Base-by-base conservation (phyloP, 495 filamentous ascomycete species). In the Lichina pygmaea region DNA sequence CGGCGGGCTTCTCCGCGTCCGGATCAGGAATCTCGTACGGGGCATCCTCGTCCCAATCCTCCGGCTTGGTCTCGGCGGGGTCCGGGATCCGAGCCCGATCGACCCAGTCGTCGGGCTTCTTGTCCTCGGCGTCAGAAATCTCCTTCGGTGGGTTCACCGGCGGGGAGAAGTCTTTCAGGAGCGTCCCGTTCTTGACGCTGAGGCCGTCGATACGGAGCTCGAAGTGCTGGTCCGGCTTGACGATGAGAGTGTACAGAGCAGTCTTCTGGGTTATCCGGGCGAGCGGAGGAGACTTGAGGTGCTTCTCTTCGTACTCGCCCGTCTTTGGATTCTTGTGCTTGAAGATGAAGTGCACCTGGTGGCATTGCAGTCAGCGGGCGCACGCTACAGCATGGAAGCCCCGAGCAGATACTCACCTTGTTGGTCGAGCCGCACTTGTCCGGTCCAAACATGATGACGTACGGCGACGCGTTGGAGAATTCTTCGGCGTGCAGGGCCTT, bases 291-390 rank as follows among this genome's bases (percentile, higher is more conserved):
- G 71, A 69, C 60, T 72, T 79, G 45, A 95, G 71, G 66, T 99
- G 91, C 75, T 99, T 99, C 79, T 99, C 91, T 72, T 95, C 89
- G 55, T 99, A 99, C 63, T 94, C 86, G 62, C 89, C 86, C 43
- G 84, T 94, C 80, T 93, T 95, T 56, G 91, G 91, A 74, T 95
- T 99, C 79, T 95, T 99, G 81, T 95, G 91, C 60, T 89, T 86
- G 78, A 99, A 91, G 64, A 99, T 99, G 66, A 99, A 93, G 71
- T 99, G 91, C 47, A 99, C 82, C 72, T 76, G 46, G n/a, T 9
- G 15, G 41, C 36, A 6, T 3, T 39, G 36, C 11, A 39, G 3
- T 15, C 36, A 39, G 13, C 13, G 11, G 30, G 34, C 42, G 45
- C 9, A 15, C 12, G 33, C 17, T 34, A 34, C 46, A 37, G 16